Evolutionary conservation across 2,329 filamentous ascomycete genomes (phyloP).

Genomic region (Aspergillus calidoustus): DNA sequence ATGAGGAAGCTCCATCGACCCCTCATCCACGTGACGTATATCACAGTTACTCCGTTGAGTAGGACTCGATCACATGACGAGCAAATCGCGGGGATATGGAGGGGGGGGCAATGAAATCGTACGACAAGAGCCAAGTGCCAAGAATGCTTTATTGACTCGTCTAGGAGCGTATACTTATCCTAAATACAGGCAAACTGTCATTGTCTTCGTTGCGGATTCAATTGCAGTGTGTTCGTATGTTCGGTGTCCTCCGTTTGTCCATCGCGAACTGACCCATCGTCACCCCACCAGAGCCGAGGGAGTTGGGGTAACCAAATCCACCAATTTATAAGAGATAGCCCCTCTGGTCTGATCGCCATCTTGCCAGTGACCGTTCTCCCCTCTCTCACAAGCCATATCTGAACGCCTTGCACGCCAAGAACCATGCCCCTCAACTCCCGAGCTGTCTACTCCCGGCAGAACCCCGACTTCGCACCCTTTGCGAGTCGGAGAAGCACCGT

Average conservation of each 20-base stretch:
- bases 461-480: slow-evolving; percentile 48
- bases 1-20: slow-evolving; percentile 12
- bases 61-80: background rate
- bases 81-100: background rate
- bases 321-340: background rate
- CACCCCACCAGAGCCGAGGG: background rate
- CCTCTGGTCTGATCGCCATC: background rate
- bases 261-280: background rate
- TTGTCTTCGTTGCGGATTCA: background rate
- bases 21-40: slow-evolving; percentile 9
- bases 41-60: background rate
- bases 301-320: background rate
- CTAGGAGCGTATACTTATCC: background rate
- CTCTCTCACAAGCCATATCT: background rate
- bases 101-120: background rate
- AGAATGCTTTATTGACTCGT: background rate
- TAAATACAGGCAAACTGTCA: background rate
- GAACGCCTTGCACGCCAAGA: background rate
- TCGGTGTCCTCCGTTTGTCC: background rate
- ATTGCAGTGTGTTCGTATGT: background rate
- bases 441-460: slow-evolving; percentile 55
- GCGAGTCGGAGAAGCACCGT: slow-evolving; percentile 86
- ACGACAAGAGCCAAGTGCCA: background rate
- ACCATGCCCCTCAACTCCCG: slow-evolving; percentile 55
- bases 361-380: background rate